Conservation (phyloP, 306 rosid genomes). For the Casuarina glauca region DNA sequence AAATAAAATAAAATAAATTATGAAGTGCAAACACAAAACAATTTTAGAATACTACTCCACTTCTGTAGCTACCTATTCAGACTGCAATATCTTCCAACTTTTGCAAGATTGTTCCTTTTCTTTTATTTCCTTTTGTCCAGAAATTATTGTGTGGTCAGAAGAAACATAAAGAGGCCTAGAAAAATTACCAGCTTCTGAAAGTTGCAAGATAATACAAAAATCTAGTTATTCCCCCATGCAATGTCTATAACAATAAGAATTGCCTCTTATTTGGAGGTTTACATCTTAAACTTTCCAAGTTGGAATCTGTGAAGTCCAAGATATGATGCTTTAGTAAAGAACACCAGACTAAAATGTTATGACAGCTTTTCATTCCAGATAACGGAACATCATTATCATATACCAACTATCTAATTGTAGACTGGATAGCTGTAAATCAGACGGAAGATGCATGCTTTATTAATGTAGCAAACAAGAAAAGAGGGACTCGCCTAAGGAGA, state of each 20-base stretch:
- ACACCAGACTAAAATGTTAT: neutral
- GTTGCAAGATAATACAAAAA: neutral
- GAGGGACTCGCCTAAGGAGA: neutral
- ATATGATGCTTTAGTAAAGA: neutral
- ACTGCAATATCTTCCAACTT: neutral
- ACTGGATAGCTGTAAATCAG: neutral
- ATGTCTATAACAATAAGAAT: neutral
- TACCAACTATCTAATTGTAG: neutral
- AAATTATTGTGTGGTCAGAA: neutral
- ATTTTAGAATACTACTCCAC: slow-evolving; percentile 4
- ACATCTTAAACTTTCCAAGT: neutral
- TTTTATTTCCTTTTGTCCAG: neutral
- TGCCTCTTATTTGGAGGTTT: neutral
- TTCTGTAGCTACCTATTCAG: neutral
- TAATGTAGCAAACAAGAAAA: neutral
- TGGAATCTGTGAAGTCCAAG: neutral
- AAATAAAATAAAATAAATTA: too few relatives aligned
- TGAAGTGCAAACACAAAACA: neutral
- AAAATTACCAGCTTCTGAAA: neutral
- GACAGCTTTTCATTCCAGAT: neutral
- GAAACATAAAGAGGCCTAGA: neutral
- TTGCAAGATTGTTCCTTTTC: neutral
- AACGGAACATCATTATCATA: neutral
- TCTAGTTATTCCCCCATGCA: neutral
- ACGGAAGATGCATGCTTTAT: neutral